Evolutionary conservation across 129 eudicot genomes (phyloP), one percentile per base, ranked within the genome.

Genomic region (Tanacetum coccineum): DNA sequence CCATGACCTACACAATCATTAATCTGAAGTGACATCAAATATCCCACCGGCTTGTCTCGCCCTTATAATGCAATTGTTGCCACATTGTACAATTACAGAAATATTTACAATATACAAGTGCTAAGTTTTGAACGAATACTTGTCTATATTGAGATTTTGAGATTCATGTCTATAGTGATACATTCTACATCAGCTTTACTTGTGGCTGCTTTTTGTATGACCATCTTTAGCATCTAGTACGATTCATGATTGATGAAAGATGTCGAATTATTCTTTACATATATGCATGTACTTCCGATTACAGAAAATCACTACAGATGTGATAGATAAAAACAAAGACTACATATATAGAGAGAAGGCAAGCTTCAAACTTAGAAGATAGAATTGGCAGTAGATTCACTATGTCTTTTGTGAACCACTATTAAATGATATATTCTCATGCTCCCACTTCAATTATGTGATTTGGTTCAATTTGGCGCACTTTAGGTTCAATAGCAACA

Each of bases 381-480:
- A 26, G 48, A 59, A 58, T 47, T 20, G 18, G 60, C 32, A 40
- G 42, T 15, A 42, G 36, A 48, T 68, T 4, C 42, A 60, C 15
- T 70, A 15, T 9, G 25, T 57, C 18, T 6, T 30, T 26, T 32
- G 51, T 32, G 39, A 61, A n/a, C 20, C 32, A 19, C 32, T 3
- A 32, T 61, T 60, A 14, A 10, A 71, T 19, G 47, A 32, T 36
- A n/a, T 68, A 62, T 72, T 62, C 14, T 71, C 53, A 65, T 54
- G 72, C 58, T 13, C 49, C 19, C 3, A 66, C 61, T 66, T 74
- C 66, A 20, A 74, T 56, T 54, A 25, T 28, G 13, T 66, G 51
- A 58, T 47, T 46, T 54, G 73, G 72, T 59, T n/a, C 67, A 18
- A 18, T 36, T 65, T 4, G 22, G 17, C 51, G 2, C 9, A 56